A percentile compares a stretch with the other conserved stretches of the same genome.
Evolutionary conservation across 2,329 filamentous ascomycete genomes (phyloP).

Genomic region (Pestalotiopsis fici): DNA sequence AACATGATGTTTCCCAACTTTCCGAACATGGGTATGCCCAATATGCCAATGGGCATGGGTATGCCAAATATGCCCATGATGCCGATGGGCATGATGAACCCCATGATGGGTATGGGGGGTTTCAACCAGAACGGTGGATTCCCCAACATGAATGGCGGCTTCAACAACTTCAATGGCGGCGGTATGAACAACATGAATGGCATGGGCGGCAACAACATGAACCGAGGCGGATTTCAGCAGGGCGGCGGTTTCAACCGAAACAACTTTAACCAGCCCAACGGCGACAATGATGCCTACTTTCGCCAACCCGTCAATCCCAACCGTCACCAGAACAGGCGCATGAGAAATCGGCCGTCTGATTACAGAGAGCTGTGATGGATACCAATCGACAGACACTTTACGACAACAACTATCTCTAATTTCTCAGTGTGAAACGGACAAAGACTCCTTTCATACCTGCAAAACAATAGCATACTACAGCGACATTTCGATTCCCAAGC

Average conservation of each 20-base stretch:
- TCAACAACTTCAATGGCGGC: conserved; percentile 33
- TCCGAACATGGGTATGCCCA: conserved; percentile 37
- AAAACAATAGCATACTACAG: background rate
- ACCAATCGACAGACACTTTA: background rate
- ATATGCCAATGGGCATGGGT: conserved; percentile 34
- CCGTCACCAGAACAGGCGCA: conserved; percentile 79
- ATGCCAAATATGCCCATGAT: conserved; percentile 16
- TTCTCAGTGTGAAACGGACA: too few species aligned
- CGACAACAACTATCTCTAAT: background rate
- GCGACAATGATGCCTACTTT: conserved; percentile 91
- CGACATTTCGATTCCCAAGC: background rate
- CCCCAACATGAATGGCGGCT: conserved; percentile 21
- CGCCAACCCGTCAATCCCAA: conserved; percentile 94
- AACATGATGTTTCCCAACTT: conserved; percentile 36
- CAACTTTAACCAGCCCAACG: conserved; percentile 54
- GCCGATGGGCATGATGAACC: conserved; percentile 38
- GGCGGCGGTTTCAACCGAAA: conserved; percentile 19
- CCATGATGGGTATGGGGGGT: conserved; percentile 39
- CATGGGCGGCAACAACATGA: conserved; percentile 25
- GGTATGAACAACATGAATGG: conserved; percentile 34
- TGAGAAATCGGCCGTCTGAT: conserved; percentile 82
- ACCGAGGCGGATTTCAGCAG: conserved; percentile 23
- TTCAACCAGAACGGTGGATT: conserved; percentile 36
- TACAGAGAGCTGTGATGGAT: conserved; percentile 76
- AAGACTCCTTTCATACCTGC: background rate